Conservation (phyloP, 1,284 basidiomycete genomes). For the Naganishia albida region DNA sequence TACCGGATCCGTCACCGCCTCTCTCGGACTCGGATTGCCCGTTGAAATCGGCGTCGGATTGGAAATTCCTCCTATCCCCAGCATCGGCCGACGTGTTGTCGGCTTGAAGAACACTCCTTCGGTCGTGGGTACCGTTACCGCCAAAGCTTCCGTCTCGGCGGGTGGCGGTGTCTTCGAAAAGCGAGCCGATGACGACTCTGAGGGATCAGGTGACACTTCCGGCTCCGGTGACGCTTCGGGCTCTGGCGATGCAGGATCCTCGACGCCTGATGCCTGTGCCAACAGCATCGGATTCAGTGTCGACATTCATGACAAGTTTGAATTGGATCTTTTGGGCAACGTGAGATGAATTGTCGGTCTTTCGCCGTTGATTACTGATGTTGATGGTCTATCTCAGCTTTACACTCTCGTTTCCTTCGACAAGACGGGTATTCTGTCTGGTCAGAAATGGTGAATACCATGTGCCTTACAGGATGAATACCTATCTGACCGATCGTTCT, state of each 20-base stretch:
- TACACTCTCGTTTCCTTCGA: constrained; percentile 4
- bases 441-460: constrained; percentile 1
- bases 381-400: neutral
- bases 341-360: too few species aligned
- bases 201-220: neutral
- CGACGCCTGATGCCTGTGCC: neutral
- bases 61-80: constrained; percentile 7
- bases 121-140: neutral
- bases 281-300: constrained; percentile 17
- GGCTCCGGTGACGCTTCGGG: neutral
- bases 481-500: neutral
- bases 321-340: constrained; percentile 17
- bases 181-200: neutral
- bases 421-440: constrained; percentile 5
- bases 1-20: constrained; percentile 1
- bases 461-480: neutral
- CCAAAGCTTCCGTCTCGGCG: neutral
- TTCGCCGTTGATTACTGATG: too few species aligned
- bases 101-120: constrained; percentile 1
- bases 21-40: neutral
- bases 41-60: constrained; percentile 6
- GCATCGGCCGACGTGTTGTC: constrained; percentile 5
- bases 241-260: neutral
- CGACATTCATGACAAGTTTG: constrained; percentile 19
- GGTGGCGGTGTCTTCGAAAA: neutral